Evolutionary conservation across 1,139 yeast species (phyloP).

Genomic region (Debaryomycetaceae sp.): DNA sequence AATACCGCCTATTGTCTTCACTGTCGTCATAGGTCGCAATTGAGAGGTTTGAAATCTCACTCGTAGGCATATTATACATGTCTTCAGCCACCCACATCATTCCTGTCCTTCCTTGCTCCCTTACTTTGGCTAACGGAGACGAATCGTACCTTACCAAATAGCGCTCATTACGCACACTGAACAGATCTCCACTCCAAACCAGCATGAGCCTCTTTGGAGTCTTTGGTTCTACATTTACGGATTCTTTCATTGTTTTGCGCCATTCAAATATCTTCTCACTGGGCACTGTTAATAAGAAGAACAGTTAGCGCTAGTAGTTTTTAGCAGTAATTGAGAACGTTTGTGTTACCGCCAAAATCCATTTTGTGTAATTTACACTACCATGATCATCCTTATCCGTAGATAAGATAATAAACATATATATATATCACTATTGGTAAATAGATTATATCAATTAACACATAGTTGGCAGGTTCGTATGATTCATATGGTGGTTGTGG

Average conservation of each 20-base stretch:
- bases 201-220: neutral
- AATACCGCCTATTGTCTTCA: neutral
- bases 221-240: neutral
- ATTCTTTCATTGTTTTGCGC: neutral
- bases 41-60: slow-evolving; percentile 1
- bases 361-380: slow-evolving; percentile 1
- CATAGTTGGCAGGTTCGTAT: neutral
- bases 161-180: neutral
- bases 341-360: neutral
- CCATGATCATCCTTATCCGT: slow-evolving; percentile 4
- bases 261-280: too few relatives aligned
- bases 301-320: too few relatives aligned
- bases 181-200: neutral
- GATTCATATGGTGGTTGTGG: neutral
- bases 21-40: neutral
- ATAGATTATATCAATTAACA: neutral
- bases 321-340: slow-evolving; percentile 3
- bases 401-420: slow-evolving; percentile 2
- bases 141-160: neutral
- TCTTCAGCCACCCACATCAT: neutral
- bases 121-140: neutral
- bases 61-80: neutral
- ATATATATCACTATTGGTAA: neutral
- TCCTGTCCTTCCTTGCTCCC: neutral
- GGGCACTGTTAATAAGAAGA: too few relatives aligned